Evolutionary conservation across 1,284 basidiomycete species (phyloP).

Genomic region (Sphagnurus paluster): DNA sequence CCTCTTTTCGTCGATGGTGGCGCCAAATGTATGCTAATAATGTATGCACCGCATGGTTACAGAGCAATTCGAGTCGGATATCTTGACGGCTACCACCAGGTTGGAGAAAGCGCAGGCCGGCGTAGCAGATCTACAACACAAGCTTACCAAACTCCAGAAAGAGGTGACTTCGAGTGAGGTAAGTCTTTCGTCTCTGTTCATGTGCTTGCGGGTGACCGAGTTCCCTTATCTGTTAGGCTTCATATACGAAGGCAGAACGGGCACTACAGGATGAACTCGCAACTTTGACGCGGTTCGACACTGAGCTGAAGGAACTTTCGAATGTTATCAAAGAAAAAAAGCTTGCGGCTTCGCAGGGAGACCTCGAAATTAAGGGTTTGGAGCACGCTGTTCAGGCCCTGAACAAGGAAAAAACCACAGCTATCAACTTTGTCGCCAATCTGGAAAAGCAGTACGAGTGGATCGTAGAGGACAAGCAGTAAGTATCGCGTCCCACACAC

Average conservation of each 20-base stretch:
- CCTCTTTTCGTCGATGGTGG: neutral
- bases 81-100: conserved; percentile 58
- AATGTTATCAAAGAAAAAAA: conserved; percentile 82
- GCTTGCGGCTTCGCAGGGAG: conserved; percentile 69
- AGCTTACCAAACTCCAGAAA: conserved; percentile 61
- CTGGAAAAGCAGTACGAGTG: conserved; percentile 87
- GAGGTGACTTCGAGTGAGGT: conserved; percentile 60
- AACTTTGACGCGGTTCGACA: conserved; percentile 85
- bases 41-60: conserved; percentile 10
- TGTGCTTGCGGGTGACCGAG: neutral
- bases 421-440: conserved; percentile 44
- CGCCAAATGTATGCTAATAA: neutral
- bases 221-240: conserved; percentile 39
- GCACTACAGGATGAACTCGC: conserved; percentile 83
- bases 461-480: conserved; percentile 89
- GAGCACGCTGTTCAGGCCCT: conserved; percentile 53
- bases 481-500: conserved; percentile 33
- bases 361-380: conserved; percentile 63
- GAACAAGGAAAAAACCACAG: conserved; percentile 53
- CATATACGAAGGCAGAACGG: conserved; percentile 61
- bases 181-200: conserved; percentile 10
- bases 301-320: conserved; percentile 84
- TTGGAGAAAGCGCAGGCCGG: conserved; percentile 62
- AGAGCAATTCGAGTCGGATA: conserved; percentile 88
- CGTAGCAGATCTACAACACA: conserved; percentile 60